Percentiles rank a stretch among this genome's conserved stretches.
These are phyloP conservation scores for Dothidotthia symphoricarpi DNA, from an alignment of 2,329 filamentous ascomycete species.

Conservation along the genomic window DNA sequence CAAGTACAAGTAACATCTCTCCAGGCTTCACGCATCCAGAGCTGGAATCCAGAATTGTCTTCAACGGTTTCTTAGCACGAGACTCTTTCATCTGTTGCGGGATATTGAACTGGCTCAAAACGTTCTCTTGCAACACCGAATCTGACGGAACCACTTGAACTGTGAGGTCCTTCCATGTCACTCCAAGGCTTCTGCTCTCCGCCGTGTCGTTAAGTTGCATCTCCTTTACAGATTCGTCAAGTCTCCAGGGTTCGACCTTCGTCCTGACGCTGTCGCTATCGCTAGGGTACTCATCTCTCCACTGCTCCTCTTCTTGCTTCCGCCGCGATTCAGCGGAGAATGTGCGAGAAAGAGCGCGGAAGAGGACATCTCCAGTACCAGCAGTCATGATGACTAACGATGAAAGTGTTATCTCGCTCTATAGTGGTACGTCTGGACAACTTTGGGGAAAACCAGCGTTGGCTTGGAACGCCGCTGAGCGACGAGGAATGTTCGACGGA, in stretches of 20 bases:
- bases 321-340: constrained; percentile 18
- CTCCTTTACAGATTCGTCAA: constrained; percentile 21
- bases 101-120: constrained; percentile 45
- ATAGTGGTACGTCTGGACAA: too few relatives aligned
- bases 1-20: constrained; percentile 71
- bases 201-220: constrained; percentile 16
- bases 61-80: constrained; percentile 50
- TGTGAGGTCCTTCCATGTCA: constrained; percentile 17
- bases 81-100: constrained; percentile 48
- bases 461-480: too few relatives aligned
- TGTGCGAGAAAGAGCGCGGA: constrained; percentile 17
- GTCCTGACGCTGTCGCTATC: constrained; percentile 15
- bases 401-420: too few relatives aligned
- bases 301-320: constrained; percentile 9
- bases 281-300: constrained; percentile 3
- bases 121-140: constrained; percentile 17
- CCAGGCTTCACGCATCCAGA: constrained; percentile 64
- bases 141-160: constrained; percentile 15
- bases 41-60: constrained; percentile 62
- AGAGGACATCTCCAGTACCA: constrained; percentile 14
- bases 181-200: constrained; percentile 11
- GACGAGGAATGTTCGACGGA: too few relatives aligned
- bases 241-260: constrained; percentile 22
- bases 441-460: too few relatives aligned
- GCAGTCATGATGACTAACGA: constrained; percentile 1